Evolutionary conservation across 148 eudicot species (phyloP), one percentile per base, ranked within the genome.

Genomic region (Camellia granthamiana): DNA sequence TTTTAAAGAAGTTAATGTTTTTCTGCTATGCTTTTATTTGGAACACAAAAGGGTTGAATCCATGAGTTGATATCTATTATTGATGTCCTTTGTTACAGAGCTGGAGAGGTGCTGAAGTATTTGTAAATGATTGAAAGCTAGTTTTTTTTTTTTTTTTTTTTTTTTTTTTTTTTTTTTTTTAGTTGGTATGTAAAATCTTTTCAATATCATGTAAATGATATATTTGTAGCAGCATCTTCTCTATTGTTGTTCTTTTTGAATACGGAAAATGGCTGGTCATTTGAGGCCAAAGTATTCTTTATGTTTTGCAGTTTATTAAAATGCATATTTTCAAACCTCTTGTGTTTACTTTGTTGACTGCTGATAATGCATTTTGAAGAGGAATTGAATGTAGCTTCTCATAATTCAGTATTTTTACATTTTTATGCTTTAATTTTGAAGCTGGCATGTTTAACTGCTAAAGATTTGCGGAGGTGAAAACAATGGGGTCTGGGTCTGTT

Each of bases 351-450:
- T 11, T 52, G 43, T 72, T 52, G 42, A 52, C 4, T 9, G 11
- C 76, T 21, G 44, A 52, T 72, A 2, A 72, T 19, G 19, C 10
- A 52, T 15, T 72, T 13, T 51, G 56, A 52, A 12, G 76, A 72
- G 76, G 76, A 72, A 43, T 16, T 54, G 43, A 52, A 55, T 21
- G 76, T 23, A 52, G n/a, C n/a, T 72, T 51, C 76, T 72, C 8
- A 23, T 30, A 30, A 30, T 30, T 30, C 38, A 30, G 38, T 30
- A 30, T 30, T 30, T 30, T 30, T 30, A 30, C 38, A 30, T 30
- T 30, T 30, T 30, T 30, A 30, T 30, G 38, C 38, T 30, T 30
- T 30, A 30, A 30, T 30, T 30, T 30, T 30, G 38, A 30, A 30
- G 38, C 1, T 30, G 38, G 38, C 38, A 30, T 30, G 38, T 30